Conservation (phyloP, 2,329 filamentous ascomycete species). For the Monilinia fructigena region DNA sequence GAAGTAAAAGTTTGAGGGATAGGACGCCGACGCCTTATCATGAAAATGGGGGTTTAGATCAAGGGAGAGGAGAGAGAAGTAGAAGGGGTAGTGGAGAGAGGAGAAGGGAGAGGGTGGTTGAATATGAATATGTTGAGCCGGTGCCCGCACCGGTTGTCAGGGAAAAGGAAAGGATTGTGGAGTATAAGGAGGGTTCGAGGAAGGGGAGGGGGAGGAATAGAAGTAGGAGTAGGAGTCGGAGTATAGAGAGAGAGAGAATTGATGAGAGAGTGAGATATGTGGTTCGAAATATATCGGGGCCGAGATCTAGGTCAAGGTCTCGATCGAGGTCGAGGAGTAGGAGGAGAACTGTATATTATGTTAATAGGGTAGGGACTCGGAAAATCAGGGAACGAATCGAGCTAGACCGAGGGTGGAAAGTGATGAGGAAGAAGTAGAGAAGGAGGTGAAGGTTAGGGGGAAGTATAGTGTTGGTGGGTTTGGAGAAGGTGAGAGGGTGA, state of each 20-base stretch:
- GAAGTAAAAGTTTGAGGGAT: conserved; percentile 60
- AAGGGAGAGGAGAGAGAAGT: conserved; percentile 74
- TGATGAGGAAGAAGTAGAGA: conserved; percentile 1
- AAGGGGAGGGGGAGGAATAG: background rate
- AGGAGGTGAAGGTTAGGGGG: background rate
- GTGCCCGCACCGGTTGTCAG: background rate
- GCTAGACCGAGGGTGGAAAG: background rate
- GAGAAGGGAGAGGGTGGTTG: too few relatives aligned
- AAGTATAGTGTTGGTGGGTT: background rate
- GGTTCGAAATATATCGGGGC: background rate
- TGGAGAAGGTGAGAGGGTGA: background rate
- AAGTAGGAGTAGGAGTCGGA: background rate
- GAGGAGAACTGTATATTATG: background rate
- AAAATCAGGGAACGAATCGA: too few relatives aligned
- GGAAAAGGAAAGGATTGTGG: background rate
- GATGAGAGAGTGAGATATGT: background rate
- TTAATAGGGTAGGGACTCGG: background rate
- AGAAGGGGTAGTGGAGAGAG: conserved; percentile 58
- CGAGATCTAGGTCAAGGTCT: background rate
- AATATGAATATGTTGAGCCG: background rate
- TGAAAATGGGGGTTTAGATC: conserved; percentile 54
- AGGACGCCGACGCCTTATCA: conserved; percentile 48
- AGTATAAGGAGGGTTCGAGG: background rate
- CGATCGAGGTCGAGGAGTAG: background rate
- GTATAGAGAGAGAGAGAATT: background rate